A percentile compares a stretch with the other conserved stretches of the same genome.
Conservation (phyloP, 345 rosid species). For the Ceriops tagal region DNA sequence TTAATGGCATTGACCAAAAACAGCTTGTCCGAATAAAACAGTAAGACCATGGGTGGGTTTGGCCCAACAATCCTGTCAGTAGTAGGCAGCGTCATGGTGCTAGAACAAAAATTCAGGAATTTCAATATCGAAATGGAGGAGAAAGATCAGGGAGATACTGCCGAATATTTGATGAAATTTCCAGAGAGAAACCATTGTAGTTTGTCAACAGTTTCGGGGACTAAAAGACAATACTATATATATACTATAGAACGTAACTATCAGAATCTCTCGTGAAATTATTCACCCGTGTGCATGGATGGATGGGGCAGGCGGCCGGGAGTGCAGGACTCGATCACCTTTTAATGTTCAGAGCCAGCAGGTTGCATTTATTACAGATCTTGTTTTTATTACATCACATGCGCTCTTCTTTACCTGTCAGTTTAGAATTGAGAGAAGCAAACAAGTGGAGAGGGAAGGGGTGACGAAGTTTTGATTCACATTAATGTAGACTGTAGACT, state of each 20-base stretch:
- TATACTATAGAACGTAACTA: neutral
- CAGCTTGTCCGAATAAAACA: neutral
- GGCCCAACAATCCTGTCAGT: neutral
- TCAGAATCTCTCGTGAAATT: neutral
- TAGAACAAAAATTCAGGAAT: neutral
- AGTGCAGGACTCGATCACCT: neutral
- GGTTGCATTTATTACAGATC: neutral
- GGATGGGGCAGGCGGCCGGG: neutral
- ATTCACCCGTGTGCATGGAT: constrained; percentile 17
- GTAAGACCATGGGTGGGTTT: neutral
- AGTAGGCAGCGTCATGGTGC: neutral
- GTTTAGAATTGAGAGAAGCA: neutral
- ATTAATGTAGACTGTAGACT: no score
- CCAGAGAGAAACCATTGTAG: neutral
- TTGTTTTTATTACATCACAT: constrained; percentile 1
- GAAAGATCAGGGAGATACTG: neutral
- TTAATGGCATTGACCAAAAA: no score
- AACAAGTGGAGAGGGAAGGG: no score
- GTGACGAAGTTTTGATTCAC: no score
- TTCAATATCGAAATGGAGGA: neutral
- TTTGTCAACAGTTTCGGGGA: neutral
- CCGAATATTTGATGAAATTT: neutral
- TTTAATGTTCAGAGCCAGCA: neutral
- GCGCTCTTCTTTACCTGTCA: neutral
- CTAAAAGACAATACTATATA: neutral